A percentile compares a stretch with the other conserved stretches of the same genome.
These are phyloP conservation scores for Dichomitus squalens DNA, from an alignment of 1,284 basidiomycete species.

Conservation along the genomic window DNA sequence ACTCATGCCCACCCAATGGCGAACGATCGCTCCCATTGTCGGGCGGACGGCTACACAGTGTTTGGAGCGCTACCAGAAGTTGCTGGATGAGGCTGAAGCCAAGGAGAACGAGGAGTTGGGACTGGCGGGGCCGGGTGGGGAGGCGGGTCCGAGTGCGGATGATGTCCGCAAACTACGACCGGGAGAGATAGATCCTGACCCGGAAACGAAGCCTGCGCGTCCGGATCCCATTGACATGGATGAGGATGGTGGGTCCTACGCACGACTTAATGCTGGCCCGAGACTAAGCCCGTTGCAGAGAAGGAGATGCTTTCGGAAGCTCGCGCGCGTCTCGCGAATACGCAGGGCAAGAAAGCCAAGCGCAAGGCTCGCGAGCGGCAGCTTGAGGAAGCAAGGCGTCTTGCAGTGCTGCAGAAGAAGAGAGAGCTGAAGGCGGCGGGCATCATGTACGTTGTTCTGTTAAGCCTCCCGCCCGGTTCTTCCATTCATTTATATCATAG, in stretches of 20 bases:
- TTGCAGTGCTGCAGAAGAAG: slow-evolving; percentile 98
- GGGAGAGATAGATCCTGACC: slow-evolving; percentile 98
- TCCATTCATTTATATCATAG: slow-evolving; percentile 35
- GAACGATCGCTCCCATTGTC: slow-evolving; percentile 98
- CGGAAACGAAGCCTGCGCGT: slow-evolving; percentile 96
- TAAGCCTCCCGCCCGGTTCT: slow-evolving; percentile 16
- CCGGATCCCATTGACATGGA: slow-evolving; percentile 99
- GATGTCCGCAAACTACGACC: slow-evolving; percentile 89
- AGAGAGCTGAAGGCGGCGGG: slow-evolving; percentile 97
- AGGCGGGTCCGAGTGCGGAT: slow-evolving; percentile 87
- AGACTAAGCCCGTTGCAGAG: slow-evolving; percentile 50
- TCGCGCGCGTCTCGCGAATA: slow-evolving; percentile 96
- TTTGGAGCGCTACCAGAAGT: slow-evolving; percentile 96
- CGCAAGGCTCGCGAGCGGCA: slow-evolving; percentile 97
- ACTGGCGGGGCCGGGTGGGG: slow-evolving; percentile 77
- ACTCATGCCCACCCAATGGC: slow-evolving; percentile 99
- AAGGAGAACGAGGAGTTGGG: slow-evolving; percentile 94
- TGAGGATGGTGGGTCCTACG: slow-evolving; percentile 75
- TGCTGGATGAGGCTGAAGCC: slow-evolving; percentile 95
- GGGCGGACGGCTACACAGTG: slow-evolving; percentile 99
- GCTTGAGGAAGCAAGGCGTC: slow-evolving; percentile 91
- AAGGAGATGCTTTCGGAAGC: slow-evolving; percentile 99
- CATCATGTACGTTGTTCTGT: slow-evolving; percentile 76
- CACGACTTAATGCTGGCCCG: neutral
- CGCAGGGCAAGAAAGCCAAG: slow-evolving; percentile 99